phyloP scores from a whole-genome alignment of 2,329 filamentous ascomycete species.

The Teratosphaeria nubilosa region DNA sequence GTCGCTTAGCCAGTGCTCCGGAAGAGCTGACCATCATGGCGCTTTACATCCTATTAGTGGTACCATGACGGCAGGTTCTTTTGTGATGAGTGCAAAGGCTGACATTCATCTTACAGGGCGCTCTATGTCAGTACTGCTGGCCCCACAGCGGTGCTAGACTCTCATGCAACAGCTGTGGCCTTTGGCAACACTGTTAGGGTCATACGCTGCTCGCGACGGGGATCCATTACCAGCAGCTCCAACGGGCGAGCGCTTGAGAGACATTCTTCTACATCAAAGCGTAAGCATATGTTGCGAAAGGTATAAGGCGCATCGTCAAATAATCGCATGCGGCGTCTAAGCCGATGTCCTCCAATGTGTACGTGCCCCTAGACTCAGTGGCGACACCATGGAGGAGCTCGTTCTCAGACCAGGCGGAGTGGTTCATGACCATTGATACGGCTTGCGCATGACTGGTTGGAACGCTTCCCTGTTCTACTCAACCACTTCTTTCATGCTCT shows the following conservation, averaged over 20 bases:
- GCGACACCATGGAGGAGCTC: no score
- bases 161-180: slow-evolving; percentile 56
- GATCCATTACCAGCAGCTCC: slow-evolving; percentile 5
- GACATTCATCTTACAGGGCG: slow-evolving; percentile 35
- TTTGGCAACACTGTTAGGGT: slow-evolving; percentile 67
- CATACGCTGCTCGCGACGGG: slow-evolving; percentile 30
- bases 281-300: slow-evolving; percentile 3
- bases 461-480: no score
- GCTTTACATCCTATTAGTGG: neutral
- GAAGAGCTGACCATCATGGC: neutral
- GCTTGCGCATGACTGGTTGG: no score
- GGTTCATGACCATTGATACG: no score
- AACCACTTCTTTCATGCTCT: no score
- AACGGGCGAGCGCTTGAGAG: slow-evolving; percentile 8
- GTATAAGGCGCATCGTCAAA: neutral
- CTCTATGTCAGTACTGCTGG: slow-evolving; percentile 58
- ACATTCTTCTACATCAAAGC: slow-evolving; percentile 4
- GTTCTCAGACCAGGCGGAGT: no score
- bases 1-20: neutral
- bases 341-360: no score
- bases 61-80: neutral
- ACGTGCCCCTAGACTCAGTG: no score
- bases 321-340: neutral
- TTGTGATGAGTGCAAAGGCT: slow-evolving; percentile 11
- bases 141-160: slow-evolving; percentile 53